Conservation (phyloP, 140 eudicot species). For the Erigeron philadelphicus region DNA sequence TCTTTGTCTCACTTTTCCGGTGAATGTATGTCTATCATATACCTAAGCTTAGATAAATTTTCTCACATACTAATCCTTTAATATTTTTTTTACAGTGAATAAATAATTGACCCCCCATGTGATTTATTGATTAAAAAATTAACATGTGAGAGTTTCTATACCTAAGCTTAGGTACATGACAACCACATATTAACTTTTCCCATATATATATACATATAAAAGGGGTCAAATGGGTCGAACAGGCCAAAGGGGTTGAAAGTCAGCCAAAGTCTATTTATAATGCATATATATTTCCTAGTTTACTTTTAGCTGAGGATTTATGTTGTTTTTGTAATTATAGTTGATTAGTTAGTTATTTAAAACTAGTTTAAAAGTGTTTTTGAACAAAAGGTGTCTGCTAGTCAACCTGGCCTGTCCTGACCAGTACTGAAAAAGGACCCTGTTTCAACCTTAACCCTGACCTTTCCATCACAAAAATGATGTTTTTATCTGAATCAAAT, state of each 20-base stretch:
- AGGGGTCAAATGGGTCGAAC: neutral
- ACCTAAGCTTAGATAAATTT: too few species aligned
- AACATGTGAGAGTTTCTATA: too few species aligned
- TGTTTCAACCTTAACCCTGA: neutral
- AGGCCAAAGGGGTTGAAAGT: neutral
- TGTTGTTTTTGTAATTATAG: neutral
- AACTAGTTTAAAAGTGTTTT: neutral
- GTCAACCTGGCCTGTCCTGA: neutral
- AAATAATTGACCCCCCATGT: too few species aligned
- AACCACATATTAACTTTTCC: too few species aligned
- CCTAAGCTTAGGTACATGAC: too few species aligned
- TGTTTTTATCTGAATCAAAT: neutral
- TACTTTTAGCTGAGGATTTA: neutral
- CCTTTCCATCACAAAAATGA: neutral
- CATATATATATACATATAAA: neutral
- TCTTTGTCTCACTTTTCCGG: too few species aligned
- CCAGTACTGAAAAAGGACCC: neutral
- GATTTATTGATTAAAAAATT: too few species aligned
- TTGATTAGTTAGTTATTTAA: conserved; percentile 3
- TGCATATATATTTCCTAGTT: neutral
- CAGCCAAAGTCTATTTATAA: neutral
- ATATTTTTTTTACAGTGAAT: too few species aligned
- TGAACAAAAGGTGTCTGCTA: neutral
- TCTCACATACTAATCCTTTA: too few species aligned
- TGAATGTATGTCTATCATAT: too few species aligned